A percentile compares a stretch with the other conserved stretches of the same genome.
phyloP scores from a whole-genome alignment of 768 basidiomycete genomes.

The Phlebiopsis gigantea region DNA sequence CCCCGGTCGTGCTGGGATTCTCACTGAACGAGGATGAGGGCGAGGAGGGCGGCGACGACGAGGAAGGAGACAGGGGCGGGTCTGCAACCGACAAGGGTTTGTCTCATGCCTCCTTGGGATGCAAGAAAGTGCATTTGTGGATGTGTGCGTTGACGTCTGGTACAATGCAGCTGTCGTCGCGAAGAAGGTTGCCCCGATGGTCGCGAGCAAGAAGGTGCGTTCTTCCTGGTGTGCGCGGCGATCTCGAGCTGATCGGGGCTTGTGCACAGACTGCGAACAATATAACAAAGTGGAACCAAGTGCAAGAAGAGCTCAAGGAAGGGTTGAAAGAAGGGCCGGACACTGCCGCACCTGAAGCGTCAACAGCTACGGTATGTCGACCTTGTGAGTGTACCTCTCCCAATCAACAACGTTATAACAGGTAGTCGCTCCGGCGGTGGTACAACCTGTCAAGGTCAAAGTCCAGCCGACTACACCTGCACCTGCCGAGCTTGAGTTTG shows the following conservation, averaged over 20 bases:
- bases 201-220: constrained; percentile 78
- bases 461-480: constrained; percentile 32
- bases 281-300: constrained; percentile 96
- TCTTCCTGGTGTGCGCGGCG: too few species aligned
- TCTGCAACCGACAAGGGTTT: constrained; percentile 47
- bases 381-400: constrained; percentile 3
- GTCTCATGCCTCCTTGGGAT: constrained; percentile 26
- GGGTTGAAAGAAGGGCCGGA: constrained; percentile 10
- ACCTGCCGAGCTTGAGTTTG: constrained; percentile 59
- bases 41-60: constrained; percentile 41
- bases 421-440: constrained; percentile 6
- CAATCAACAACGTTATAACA: constrained; percentile 1
- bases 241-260: not conserved
- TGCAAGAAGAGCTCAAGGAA: constrained; percentile 74
- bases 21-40: constrained; percentile 53
- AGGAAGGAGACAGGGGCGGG: constrained; percentile 18
- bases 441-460: constrained; percentile 6
- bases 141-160: constrained; percentile 25
- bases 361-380: constrained; percentile 4
- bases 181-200: constrained; percentile 76
- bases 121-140: constrained; percentile 19
- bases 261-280: constrained; percentile 69
- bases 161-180: constrained; percentile 38
- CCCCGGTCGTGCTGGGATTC: constrained; percentile 55
- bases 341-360: constrained; percentile 11